Base-by-base conservation (phyloP, 495 filamentous ascomycete genomes). In the Astrothelium subdiscretum region DNA sequence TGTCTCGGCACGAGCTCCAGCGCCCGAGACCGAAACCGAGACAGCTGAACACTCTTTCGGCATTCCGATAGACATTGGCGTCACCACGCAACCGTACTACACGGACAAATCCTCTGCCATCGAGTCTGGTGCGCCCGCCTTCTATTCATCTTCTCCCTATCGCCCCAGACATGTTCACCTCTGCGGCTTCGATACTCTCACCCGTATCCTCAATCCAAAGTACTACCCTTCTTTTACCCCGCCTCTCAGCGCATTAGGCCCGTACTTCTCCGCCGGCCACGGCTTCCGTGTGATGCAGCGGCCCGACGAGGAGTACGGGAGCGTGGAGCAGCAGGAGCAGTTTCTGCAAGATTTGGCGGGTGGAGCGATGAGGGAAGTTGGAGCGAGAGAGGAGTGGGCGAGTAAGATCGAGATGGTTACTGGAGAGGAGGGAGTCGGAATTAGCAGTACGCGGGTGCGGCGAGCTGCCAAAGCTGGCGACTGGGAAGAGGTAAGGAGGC, bases 161-260 rank as follows among this genome's bases (percentile, higher is more conserved):
- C 71, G 71, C 20, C 48, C 48, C 6, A 79, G 84, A 63, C 90
- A 95, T 68, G 76, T 92, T 22, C 90, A 94, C 74, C 80, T 98
- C 20, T 85, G 83, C 0, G 92, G 92, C 32, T 97, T 84, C 68
- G 92, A 98, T 74, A 96, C 92, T 0, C 70, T 97, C 32, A 85
- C 90, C 22, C 84, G 92, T 29, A 85, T 97, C 59, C 83, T 96
- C 69, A 78, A 90, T 63, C 74, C 86, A 0, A 92, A 89, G 69
- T 97, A 97, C 72, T 98, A 98, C 70, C 79, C 82, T 1, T 69
- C 75, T 0, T 72, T 81, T 66, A 78, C 72, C 0, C 73, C 87
- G 5, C 73, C 77, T 15, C 79, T 77, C 15, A 68, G 69, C 4
- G 75, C 82, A 0, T 75, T 98, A 2, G 77, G 74, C 29, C 81